These are phyloP conservation scores for Prunus persica DNA, from an alignment of 306 rosid genomes.

Conservation along the genomic window DNA sequence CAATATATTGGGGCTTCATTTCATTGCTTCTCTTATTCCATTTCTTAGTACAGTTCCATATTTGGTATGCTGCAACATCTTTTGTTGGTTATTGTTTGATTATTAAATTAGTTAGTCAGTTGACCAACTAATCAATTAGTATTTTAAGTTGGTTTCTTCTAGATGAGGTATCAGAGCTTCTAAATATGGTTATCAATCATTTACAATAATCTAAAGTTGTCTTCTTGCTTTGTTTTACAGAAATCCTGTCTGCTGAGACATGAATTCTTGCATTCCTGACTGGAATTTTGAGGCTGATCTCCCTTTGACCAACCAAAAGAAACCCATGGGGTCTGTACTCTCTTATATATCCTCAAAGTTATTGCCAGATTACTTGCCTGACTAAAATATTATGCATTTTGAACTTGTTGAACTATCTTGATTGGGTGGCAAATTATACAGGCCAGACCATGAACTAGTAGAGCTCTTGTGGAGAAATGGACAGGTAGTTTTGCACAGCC, in stretches of 20 bases:
- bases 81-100: conserved; percentile 2
- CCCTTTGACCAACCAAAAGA: conserved; percentile 50
- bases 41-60: conserved; percentile 17
- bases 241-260: conserved; percentile 40
- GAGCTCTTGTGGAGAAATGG: conserved; percentile 86
- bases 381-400: neutral
- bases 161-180: neutral
- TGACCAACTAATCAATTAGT: conserved; percentile 22
- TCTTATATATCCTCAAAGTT: neutral
- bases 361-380: neutral
- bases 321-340: conserved; percentile 54
- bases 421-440: conserved; percentile 37
- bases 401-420: conserved; percentile 20
- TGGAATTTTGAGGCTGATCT: conserved; percentile 62
- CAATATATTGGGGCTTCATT: conserved; percentile 4
- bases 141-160: conserved; percentile 2
- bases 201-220: conserved; percentile 13
- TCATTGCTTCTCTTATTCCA: neutral
- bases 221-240: conserved; percentile 34
- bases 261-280: conserved; percentile 55
- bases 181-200: neutral
- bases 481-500: conserved; percentile 75
- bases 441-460: conserved; percentile 64
- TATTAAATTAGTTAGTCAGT: neutral
- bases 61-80: conserved; percentile 1